Conservation (phyloP, 148 eudicot genomes). For the Vaccinium macrocarpon region DNA sequence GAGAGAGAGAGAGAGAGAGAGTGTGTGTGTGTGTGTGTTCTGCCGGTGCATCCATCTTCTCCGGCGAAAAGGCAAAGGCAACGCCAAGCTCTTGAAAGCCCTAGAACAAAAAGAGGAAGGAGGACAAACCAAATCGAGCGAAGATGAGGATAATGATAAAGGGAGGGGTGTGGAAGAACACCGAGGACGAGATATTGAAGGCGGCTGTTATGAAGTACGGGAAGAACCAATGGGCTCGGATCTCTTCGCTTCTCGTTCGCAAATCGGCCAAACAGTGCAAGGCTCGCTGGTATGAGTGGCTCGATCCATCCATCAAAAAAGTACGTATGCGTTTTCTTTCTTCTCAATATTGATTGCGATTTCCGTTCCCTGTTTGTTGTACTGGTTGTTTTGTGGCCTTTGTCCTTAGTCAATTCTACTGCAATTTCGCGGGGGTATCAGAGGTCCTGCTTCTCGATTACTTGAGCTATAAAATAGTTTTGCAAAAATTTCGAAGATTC, state of each 20-base stretch:
- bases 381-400: background rate
- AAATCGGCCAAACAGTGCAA: slow-evolving; percentile 98
- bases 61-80: background rate
- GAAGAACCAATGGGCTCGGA: slow-evolving; percentile 96
- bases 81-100: background rate
- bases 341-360: background rate
- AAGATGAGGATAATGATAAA: slow-evolving; percentile 99
- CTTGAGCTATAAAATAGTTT: too few relatives aligned
- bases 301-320: slow-evolving; percentile 97
- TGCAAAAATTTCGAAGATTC: too few relatives aligned
- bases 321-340: slow-evolving; percentile 26
- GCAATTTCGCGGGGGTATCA: background rate
- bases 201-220: slow-evolving; percentile 99
- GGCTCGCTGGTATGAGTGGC: slow-evolving; percentile 99
- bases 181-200: slow-evolving; percentile 90
- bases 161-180: slow-evolving; percentile 99
- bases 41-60: background rate
- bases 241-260: slow-evolving; percentile 77
- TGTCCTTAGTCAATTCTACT: background rate
- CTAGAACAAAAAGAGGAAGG: background rate
- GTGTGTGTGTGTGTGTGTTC: background rate
- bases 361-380: background rate
- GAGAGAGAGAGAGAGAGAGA: background rate
- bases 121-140: slow-evolving; percentile 5
- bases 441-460: background rate